phyloP scores from a whole-genome alignment of 352 stramenopile genomes.

The Phytophthora hibernalis region DNA sequence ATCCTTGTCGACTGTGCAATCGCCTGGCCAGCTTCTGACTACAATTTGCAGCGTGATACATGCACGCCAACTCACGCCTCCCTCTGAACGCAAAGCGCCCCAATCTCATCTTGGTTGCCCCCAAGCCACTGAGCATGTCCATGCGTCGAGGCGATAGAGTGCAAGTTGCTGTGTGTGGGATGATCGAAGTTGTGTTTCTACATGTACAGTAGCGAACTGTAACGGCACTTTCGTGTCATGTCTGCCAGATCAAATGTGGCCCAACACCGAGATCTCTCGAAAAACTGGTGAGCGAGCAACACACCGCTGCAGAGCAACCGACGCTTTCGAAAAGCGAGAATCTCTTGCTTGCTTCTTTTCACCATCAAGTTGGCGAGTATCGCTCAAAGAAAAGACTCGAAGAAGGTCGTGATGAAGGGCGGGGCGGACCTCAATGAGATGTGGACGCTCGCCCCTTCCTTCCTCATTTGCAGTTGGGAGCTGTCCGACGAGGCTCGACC shows the following conservation, averaged over 20 bases:
- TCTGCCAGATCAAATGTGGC: constrained; percentile 6
- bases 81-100: constrained; percentile 34
- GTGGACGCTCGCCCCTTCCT: constrained; percentile 27
- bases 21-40: constrained; percentile 20
- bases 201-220: too few species aligned
- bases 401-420: constrained; percentile 28
- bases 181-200: too few species aligned
- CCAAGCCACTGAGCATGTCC: constrained; percentile 27
- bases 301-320: neutral
- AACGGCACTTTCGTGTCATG: neutral
- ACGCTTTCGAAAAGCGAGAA: constrained; percentile 3
- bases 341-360: constrained; percentile 27
- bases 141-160: constrained; percentile 3
- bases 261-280: constrained; percentile 16
- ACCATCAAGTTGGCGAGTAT: constrained; percentile 25
- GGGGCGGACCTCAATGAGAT: constrained; percentile 36
- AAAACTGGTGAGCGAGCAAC: neutral
- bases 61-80: constrained; percentile 1
- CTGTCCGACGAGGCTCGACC: constrained; percentile 27
- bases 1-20: constrained; percentile 26
- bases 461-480: constrained; percentile 47
- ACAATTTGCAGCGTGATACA: constrained; percentile 9
- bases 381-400: constrained; percentile 35
- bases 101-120: constrained; percentile 21
- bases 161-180: neutral